Base-by-base conservation (phyloP, 129 eudicot genomes). In the Escallonia rubra region DNA sequence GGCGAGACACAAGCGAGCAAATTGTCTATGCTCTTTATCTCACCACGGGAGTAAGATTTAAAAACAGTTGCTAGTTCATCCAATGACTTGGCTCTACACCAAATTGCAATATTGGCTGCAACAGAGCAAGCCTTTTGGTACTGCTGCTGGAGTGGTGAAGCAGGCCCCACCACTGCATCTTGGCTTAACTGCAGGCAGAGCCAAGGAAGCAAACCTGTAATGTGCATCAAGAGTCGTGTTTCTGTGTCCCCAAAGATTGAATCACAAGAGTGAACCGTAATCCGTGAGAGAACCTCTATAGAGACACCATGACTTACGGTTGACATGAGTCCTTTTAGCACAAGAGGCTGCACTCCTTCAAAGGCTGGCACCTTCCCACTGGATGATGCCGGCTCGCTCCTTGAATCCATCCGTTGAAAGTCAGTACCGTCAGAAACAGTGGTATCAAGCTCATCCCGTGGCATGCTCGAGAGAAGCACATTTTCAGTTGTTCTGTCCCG, bases 311-410 rank as follows among this genome's bases (percentile, higher is more conserved):
- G 96, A 67, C 98, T 92, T 60, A 86, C 96, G 12, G 91, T 80
- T 55, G 98, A 92, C 98, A 89, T 92, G 64, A 92, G 93, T 42
- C 99, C 99, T 77, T 93, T 93, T 2, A 93, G 96, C 43, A 93
- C 96, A 13, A 93, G 96, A 39, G 99, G 99, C 79, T 93, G 99
- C 75, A 93, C 96, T 42, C 99, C 98, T 76, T 93, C 95, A 34
- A 93, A 93, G 59, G 76, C 71, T 1, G 98, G 99, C 43, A 93
- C 87, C 74, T 92, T 91, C 65, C 86, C 77, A 57, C 72, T 78
- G 3, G 86, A 65, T 44, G 85, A 72, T 43, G 79, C 48, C 49
- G 72, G 60, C 11, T 74, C 85, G 14, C 79, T 74, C 64, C 78
- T 82, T 44, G 95, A 84, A 50, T 86, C 98, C 79, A 79, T 63